Evolutionary conservation across 139 green algal genomes (phyloP).

Genomic region (Tetradesmus obliquus): DNA sequence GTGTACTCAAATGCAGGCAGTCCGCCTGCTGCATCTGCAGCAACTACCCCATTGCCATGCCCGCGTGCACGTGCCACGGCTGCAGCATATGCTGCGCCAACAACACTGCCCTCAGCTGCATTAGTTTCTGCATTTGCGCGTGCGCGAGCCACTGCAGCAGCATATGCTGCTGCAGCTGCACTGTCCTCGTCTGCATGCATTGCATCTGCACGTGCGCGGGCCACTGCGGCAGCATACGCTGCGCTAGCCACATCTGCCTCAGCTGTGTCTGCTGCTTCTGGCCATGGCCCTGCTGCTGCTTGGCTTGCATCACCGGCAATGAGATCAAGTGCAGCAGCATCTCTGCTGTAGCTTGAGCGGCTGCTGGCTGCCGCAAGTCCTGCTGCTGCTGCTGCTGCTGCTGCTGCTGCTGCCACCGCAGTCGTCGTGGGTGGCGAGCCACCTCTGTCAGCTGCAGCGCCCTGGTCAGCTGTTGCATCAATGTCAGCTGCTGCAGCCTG

Average conservation of each 20-base stretch:
- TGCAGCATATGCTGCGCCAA: not conserved
- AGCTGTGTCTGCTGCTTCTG: not conserved
- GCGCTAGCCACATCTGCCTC: not conserved
- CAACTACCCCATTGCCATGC: not conserved
- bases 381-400: not conserved
- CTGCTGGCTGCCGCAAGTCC: not conserved
- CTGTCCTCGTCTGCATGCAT: not conserved
- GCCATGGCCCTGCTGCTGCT: not conserved
- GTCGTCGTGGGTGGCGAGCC: not conserved
- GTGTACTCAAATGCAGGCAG: not conserved
- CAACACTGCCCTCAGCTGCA: not conserved
- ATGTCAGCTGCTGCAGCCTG: not conserved
- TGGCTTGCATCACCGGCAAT: not conserved
- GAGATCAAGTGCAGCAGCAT: not conserved
- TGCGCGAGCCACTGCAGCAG: not conserved
- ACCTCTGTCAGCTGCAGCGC: not conserved
- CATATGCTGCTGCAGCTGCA: not conserved
- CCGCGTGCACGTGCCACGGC: not conserved
- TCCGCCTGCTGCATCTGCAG: not conserved
- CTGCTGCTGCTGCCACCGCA: not conserved
- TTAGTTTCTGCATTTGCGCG: not conserved
- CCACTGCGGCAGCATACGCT: not conserved
- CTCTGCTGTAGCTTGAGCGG: not conserved
- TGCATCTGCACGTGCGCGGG: not conserved
- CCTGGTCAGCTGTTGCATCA: not conserved